Evolutionary conservation across 306 rosid species (phyloP).

Genomic region (Oemleria cerasiformis): DNA sequence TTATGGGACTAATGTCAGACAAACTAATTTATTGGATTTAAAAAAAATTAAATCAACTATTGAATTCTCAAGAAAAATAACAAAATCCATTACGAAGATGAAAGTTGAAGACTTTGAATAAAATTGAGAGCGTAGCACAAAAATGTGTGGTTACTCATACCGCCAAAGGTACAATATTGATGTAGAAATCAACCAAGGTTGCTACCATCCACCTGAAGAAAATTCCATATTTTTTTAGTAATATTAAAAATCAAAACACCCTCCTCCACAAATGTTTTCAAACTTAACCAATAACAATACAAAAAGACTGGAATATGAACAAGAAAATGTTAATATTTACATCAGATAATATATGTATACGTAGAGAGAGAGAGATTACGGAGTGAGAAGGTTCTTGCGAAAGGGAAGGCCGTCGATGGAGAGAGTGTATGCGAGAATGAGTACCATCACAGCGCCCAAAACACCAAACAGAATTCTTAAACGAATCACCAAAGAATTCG

Average conservation of each 20-base stretch:
- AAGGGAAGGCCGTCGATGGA: constrained; percentile 61
- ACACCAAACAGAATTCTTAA: constrained; percentile 44
- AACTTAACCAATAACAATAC: background rate
- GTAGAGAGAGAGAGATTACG: constrained; percentile 42
- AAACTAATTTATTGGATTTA: no score
- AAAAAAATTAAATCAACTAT: no score
- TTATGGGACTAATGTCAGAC: no score
- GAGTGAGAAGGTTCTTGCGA: constrained; percentile 55
- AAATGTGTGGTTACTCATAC: constrained; percentile 36
- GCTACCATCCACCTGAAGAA: constrained; percentile 77
- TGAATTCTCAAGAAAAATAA: no score
- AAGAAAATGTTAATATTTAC: background rate
- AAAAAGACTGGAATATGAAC: background rate
- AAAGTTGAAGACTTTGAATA: background rate
- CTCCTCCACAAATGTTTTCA: no score
- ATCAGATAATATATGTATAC: background rate
- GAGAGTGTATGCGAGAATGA: constrained; percentile 54
- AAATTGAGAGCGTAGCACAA: background rate
- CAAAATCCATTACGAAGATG: background rate
- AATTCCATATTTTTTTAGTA: background rate
- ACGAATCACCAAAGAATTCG: constrained; percentile 36
- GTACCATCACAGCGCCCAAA: constrained; percentile 46
- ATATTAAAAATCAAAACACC: no score
- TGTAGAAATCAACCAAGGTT: constrained; percentile 74
- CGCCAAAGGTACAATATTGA: constrained; percentile 52